Base-by-base conservation (phyloP, 2,329 filamentous ascomycete species). In the Cladophialophora psammophila region DNA sequence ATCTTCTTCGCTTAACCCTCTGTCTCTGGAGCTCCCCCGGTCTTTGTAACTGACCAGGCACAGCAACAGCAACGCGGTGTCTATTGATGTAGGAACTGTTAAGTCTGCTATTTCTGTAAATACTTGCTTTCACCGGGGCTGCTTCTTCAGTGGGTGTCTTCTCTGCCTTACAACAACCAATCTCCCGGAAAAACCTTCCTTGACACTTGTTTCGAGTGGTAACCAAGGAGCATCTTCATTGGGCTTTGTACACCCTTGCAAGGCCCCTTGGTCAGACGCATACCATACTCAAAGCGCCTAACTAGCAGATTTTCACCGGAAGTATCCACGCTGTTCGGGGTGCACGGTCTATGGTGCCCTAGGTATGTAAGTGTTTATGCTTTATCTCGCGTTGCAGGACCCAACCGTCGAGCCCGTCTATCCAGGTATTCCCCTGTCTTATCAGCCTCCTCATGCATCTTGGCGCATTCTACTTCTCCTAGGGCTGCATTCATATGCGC, bases 361-460 rank as follows among this genome's bases (percentile, higher is more conserved):
- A 26, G 26, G 26, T n/a, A n/a, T n/a, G n/a, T n/a, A n/a, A n/a
- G n/a, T 26, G 26, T 26, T 26, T 50, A 50, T 26, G 18, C 40
- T 45, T 60, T 50, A 26, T 60, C 40, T 48, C 42, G 57, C 45
- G 40, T 60, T 34, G 20, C 38, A 60, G 13, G n/a, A 7, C 57
- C 40, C 31, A 18, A 18, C 48, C n/a, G 2, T 45, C 38, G 9
- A 18, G 20, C 31, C 31, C n/a, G 42, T 20, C 20, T 8, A 2
- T 34, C 34, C 40, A 60, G n/a, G 40, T 13, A 50, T 50, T 4
- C 18, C 57, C 31, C 20, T 45, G 38, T 40, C 32, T 45, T 15
- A 50, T 60, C 40, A 60, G 40, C 57, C 31, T 40, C 36, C 18
- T 32, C 20, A 7, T n/a, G 18, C 9, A 50, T 10, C 12, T 50